A percentile compares a stretch with the other conserved stretches of the same genome.
These are phyloP conservation scores for Didymella keratinophila DNA, from an alignment of 2,329 filamentous ascomycete genomes.

Conservation along the genomic window DNA sequence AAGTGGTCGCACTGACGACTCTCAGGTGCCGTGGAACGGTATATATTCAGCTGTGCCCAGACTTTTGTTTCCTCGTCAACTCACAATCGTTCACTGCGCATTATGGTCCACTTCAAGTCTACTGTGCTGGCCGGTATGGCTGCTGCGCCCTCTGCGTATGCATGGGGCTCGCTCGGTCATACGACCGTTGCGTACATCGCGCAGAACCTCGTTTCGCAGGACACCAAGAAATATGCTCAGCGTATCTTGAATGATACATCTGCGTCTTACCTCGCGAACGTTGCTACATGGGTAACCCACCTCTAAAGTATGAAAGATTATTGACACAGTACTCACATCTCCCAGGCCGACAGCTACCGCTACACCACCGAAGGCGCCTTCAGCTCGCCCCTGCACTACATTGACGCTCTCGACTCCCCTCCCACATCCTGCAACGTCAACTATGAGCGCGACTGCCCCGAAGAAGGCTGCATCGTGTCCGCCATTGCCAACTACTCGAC, in stretches of 20 bases:
- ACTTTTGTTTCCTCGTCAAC: conserved; percentile 2
- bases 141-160: conserved; percentile 39
- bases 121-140: conserved; percentile 36
- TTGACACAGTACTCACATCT: neutral
- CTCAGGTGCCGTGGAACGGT: neutral
- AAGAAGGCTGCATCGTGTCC: conserved; percentile 59
- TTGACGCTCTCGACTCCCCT: conserved; percentile 60
- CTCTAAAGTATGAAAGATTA: neutral
- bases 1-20: conserved; percentile 15
- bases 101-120: conserved; percentile 37
- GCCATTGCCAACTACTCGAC: conserved; percentile 61
- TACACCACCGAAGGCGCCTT: conserved; percentile 58
- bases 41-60: conserved; percentile 18
- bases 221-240: conserved; percentile 56
- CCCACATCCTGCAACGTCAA: conserved; percentile 59
- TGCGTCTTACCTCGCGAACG: conserved; percentile 58
- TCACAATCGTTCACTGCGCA: conserved; percentile 3
- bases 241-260: conserved; percentile 55
- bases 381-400: conserved; percentile 59
- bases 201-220: conserved; percentile 55
- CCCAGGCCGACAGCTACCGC: conserved; percentile 59
- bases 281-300: conserved; percentile 59
- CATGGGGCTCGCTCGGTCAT: conserved; percentile 64
- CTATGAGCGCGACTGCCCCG: conserved; percentile 60
- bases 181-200: conserved; percentile 64